phyloP scores from a whole-genome alignment of 768 basidiomycete species.

The Macrolepiota fuliginosa region DNA sequence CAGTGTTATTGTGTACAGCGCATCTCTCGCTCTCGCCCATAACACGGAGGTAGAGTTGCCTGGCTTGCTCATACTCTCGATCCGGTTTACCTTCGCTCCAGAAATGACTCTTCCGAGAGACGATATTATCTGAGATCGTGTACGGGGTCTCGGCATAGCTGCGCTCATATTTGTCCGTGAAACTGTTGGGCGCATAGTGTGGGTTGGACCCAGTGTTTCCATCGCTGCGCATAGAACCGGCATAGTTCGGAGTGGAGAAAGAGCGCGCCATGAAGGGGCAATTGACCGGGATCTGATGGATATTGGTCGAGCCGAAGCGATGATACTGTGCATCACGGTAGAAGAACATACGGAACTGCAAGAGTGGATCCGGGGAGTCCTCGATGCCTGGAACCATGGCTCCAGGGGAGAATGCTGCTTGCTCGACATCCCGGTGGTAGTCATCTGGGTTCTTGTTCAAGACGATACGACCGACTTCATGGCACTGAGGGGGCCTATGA shows the following conservation, averaged over 20 bases:
- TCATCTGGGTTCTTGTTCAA: conserved; percentile 17
- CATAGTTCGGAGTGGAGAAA: conserved; percentile 12
- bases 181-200: conserved; percentile 15
- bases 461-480: conserved; percentile 13
- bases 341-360: conserved; percentile 17
- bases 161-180: conserved; percentile 12
- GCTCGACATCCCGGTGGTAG: conserved; percentile 15
- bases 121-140: conserved; percentile 10
- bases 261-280: conserved; percentile 15
- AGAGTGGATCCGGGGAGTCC: conserved; percentile 14
- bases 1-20: conserved; percentile 13
- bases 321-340: conserved; percentile 17
- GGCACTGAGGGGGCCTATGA: neutral
- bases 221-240: conserved; percentile 11
- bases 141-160: conserved; percentile 10
- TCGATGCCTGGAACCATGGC: conserved; percentile 14
- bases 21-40: conserved; percentile 10
- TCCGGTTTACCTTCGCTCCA: conserved; percentile 11
- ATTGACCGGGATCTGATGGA: conserved; percentile 16
- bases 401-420: conserved; percentile 14
- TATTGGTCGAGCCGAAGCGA: conserved; percentile 13
- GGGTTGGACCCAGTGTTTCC: conserved; percentile 13
- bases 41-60: conserved; percentile 11
- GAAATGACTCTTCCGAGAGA: conserved; percentile 15
- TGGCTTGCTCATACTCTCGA: conserved; percentile 13